A percentile compares a stretch with the other conserved stretches of the same genome.
These are phyloP conservation scores for Alternaria viburni DNA, from an alignment of 2,329 filamentous ascomycete genomes.

Conservation along the genomic window DNA sequence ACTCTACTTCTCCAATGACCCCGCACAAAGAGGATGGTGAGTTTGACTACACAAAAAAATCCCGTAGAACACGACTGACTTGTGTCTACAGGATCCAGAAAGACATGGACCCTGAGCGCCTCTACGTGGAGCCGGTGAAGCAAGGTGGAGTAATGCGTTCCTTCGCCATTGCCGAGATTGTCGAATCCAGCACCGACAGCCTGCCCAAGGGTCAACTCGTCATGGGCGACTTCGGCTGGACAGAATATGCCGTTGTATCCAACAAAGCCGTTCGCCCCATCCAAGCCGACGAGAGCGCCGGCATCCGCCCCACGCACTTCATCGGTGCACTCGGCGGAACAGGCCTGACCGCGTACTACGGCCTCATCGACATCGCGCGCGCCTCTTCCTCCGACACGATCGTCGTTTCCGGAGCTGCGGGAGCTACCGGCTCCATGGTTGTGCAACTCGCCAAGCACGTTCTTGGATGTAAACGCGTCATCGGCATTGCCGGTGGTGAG, in stretches of 20 bases:
- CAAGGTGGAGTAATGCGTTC: constrained; percentile 67
- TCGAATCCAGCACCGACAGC: constrained; percentile 62
- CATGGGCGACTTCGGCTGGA: constrained; percentile 64
- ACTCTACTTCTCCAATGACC: constrained; percentile 59
- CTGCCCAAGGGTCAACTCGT: constrained; percentile 66
- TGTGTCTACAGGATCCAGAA: constrained; percentile 50
- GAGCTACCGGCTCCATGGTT: constrained; percentile 76
- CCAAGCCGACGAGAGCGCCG: constrained; percentile 38
- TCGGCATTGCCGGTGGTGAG: constrained; percentile 61
- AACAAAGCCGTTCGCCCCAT: constrained; percentile 42
- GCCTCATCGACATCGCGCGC: constrained; percentile 70
- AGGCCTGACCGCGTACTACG: constrained; percentile 77
- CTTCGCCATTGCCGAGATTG: constrained; percentile 63
- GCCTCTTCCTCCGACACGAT: constrained; percentile 73
- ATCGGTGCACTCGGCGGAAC: constrained; percentile 55
- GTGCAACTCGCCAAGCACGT: constrained; percentile 62
- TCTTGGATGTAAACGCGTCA: constrained; percentile 55
- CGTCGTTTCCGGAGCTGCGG: constrained; percentile 78
- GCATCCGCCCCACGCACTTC: constrained; percentile 53
- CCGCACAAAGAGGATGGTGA: neutral
- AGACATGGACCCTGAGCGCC: constrained; percentile 48
- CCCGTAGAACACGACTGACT: constrained; percentile 55
- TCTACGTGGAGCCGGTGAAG: constrained; percentile 56
- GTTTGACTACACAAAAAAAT: neutral
- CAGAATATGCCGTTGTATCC: constrained; percentile 64